Conservation (phyloP, 148 eudicot genomes). For the Chenopodium quinoa region DNA sequence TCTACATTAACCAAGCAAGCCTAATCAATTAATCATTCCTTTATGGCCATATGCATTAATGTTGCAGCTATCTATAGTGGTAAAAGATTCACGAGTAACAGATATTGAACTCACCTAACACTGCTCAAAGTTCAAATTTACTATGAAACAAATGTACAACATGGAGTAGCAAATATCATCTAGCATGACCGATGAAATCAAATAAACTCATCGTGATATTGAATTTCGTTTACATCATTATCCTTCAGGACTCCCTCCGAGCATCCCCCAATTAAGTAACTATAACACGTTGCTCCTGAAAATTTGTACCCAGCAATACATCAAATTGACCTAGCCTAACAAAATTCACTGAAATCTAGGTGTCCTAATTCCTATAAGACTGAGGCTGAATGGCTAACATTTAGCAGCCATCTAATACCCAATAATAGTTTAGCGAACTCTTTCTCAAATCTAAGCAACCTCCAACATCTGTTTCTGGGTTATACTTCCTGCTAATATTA, state of each 20-base stretch:
- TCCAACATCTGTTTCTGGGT: not conserved
- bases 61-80: not conserved
- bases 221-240: not conserved
- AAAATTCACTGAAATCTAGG: no score
- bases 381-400: no score
- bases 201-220: not conserved
- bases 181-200: not conserved
- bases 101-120: slow-evolving; percentile 1
- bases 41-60: not conserved
- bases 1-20: not conserved
- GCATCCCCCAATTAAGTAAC: not conserved
- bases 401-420: no score
- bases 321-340: no score
- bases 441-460: not conserved
- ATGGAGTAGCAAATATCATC: not conserved
- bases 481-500: no score
- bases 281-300: no score
- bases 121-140: not conserved
- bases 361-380: no score
- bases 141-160: not conserved
- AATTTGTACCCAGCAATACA: no score
- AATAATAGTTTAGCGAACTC: no score
- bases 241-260: not conserved
- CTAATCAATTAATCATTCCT: not conserved
- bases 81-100: slow-evolving; percentile 21